These are phyloP conservation scores for Earliella scabrosa DNA, from an alignment of 1,284 basidiomycete species.

Conservation along the genomic window DNA sequence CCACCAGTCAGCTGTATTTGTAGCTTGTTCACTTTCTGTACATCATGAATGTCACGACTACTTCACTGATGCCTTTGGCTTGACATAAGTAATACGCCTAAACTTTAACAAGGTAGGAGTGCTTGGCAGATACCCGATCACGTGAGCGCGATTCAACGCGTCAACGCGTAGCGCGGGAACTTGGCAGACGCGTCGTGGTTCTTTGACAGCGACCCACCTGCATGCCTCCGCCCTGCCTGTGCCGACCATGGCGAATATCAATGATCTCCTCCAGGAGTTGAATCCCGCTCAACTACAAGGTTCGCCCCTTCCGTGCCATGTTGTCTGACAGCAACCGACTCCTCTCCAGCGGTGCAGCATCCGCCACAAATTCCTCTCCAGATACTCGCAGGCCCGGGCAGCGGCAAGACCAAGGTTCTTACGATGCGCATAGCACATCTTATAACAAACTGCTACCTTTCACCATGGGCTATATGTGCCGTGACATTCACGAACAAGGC, in stretches of 20 bases:
- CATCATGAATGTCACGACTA: slow-evolving; percentile 8
- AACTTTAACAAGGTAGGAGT: too few relatives aligned
- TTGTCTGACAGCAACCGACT: background rate
- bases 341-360: slow-evolving; percentile 66
- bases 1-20: slow-evolving; percentile 11
- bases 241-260: slow-evolving; percentile 13
- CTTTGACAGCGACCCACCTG: slow-evolving; percentile 1
- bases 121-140: slow-evolving; percentile 5
- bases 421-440: slow-evolving; percentile 83
- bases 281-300: slow-evolving; percentile 27
- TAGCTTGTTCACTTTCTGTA: slow-evolving; percentile 1
- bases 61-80: too few relatives aligned
- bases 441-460: slow-evolving; percentile 59
- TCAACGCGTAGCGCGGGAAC: slow-evolving; percentile 13
- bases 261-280: slow-evolving; percentile 19
- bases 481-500: slow-evolving; percentile 92
- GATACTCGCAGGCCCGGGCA: slow-evolving; percentile 86
- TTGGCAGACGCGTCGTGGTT: slow-evolving; percentile 12
- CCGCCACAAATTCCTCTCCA: slow-evolving; percentile 69
- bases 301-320: background rate
- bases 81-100: too few relatives aligned
- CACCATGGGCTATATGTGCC: slow-evolving; percentile 72
- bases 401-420: slow-evolving; percentile 72
- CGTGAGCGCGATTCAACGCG: slow-evolving; percentile 24
- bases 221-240: background rate